Conservation (phyloP, 148 eudicot species). For the Bassia scoparia region DNA sequence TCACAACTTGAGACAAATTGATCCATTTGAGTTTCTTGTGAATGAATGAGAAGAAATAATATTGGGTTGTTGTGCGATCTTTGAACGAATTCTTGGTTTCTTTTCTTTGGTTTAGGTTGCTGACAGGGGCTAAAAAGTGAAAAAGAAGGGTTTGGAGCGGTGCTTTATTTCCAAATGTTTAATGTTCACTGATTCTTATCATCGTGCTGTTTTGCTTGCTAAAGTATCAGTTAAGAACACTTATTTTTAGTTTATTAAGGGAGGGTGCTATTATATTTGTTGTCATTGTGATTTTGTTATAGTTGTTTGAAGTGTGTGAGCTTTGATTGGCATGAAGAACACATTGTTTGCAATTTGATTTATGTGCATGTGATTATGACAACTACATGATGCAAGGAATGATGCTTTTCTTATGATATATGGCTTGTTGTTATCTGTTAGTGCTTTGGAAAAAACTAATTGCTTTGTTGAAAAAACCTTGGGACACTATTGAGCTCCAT, state of each 20-base stretch:
- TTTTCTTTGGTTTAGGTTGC: slow-evolving; percentile 62
- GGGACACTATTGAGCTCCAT: not conserved
- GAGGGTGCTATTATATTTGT: not conserved
- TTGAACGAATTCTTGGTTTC: slow-evolving; percentile 75
- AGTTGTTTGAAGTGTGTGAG: not conserved
- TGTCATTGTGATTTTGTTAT: not conserved
- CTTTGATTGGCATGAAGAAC: not conserved
- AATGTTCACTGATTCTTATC: slow-evolving; percentile 87
- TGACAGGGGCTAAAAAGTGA: slow-evolving; percentile 84
- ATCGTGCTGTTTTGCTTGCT: slow-evolving; percentile 86
- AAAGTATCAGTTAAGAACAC: slow-evolving; percentile 57
- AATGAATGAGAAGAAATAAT: slow-evolving; percentile 61
- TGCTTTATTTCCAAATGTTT: slow-evolving; percentile 65
- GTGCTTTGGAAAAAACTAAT: not conserved
- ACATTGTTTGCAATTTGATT: not conserved
- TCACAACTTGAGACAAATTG: slow-evolving; percentile 53
- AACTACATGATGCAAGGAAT: not conserved
- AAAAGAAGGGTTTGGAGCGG: slow-evolving; percentile 90
- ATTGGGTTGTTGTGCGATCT: slow-evolving; percentile 95
- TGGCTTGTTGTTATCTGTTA: not conserved
- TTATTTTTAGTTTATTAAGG: not conserved
- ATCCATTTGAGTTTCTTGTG: slow-evolving; percentile 59
- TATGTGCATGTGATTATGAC: not conserved
- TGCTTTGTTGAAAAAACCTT: not conserved
- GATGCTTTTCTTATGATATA: not conserved